phyloP scores from a whole-genome alignment of 2,329 filamentous ascomycete species.

The Polytolypa hystricis region DNA sequence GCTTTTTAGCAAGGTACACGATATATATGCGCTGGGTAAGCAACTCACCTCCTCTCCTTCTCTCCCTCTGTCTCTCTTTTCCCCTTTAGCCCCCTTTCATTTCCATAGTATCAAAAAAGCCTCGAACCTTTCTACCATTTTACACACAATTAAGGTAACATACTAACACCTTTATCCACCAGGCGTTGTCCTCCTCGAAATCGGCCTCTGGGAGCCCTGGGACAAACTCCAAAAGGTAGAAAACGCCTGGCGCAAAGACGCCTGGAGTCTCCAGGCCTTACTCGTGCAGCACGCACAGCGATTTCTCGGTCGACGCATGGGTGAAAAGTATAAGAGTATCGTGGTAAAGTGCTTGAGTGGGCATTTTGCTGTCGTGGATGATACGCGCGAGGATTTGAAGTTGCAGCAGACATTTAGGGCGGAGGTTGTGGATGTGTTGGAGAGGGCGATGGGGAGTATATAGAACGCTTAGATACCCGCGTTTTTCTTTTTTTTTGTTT shows the following conservation, averaged over 20 bases:
- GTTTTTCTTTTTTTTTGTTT: too few species aligned
- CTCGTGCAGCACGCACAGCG: conserved; percentile 11
- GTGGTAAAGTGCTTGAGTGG: conserved; percentile 12
- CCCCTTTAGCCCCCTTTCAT: too few species aligned
- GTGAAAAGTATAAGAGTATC: conserved; percentile 10
- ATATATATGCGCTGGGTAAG: conserved; percentile 17
- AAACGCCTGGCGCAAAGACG: background rate
- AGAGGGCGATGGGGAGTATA: background rate
- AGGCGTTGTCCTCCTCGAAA: conserved; percentile 19
- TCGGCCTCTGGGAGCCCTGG: conserved; percentile 13
- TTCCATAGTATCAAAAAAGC: too few species aligned
- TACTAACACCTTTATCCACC: background rate
- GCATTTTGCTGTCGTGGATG: conserved; percentile 11
- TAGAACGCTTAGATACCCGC: too few species aligned
- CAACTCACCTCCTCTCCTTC: background rate
- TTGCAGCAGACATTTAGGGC: conserved; percentile 15
- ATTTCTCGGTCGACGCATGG: conserved; percentile 8
- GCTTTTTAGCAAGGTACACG: conserved; percentile 15
- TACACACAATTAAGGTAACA: background rate
- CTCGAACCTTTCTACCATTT: too few species aligned
- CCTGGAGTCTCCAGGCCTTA: conserved; percentile 5
- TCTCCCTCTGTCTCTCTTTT: too few species aligned
- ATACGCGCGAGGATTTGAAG: conserved; percentile 13
- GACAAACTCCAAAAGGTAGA: conserved; percentile 1
- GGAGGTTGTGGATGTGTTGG: conserved; percentile 14